Evolutionary conservation across 345 rosid species (phyloP).

Genomic region (Boechera retrofracta): DNA sequence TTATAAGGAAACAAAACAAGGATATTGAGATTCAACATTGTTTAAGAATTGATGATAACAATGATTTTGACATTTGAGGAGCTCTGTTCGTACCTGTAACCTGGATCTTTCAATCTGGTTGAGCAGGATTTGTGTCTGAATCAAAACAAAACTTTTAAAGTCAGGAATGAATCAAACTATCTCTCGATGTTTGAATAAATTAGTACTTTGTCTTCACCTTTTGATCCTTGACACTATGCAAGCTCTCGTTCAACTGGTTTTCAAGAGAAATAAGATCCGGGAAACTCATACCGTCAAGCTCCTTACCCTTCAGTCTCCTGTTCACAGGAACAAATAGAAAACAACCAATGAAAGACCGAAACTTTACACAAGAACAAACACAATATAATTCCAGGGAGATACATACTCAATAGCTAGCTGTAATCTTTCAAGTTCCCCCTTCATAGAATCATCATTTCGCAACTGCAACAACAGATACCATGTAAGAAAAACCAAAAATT

Average conservation of each 20-base stretch:
- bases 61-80: background rate
- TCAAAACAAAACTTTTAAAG: slow-evolving; percentile 13
- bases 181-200: background rate
- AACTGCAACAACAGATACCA: slow-evolving; percentile 20
- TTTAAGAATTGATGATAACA: background rate
- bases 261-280: slow-evolving; percentile 44
- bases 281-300: slow-evolving; percentile 46
- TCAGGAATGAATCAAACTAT: background rate
- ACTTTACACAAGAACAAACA: slow-evolving; percentile 9
- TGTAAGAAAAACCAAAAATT: background rate
- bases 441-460: slow-evolving; percentile 27
- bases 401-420: slow-evolving; percentile 45
- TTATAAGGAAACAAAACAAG: slow-evolving; percentile 2
- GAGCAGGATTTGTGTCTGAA: slow-evolving; percentile 40
- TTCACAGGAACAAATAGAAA: background rate
- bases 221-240: slow-evolving; percentile 44
- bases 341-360: background rate
- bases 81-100: slow-evolving; percentile 35
- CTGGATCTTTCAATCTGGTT: slow-evolving; percentile 40
- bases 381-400: background rate
- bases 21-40: slow-evolving; percentile 3
- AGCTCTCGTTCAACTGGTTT: slow-evolving; percentile 47
- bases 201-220: slow-evolving; percentile 34
- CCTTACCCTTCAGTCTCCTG: slow-evolving; percentile 47
- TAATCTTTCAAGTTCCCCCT: slow-evolving; percentile 38